Evolutionary conservation across 148 eudicot species (phyloP).

Genomic region (Arctostaphylos glauca): DNA sequence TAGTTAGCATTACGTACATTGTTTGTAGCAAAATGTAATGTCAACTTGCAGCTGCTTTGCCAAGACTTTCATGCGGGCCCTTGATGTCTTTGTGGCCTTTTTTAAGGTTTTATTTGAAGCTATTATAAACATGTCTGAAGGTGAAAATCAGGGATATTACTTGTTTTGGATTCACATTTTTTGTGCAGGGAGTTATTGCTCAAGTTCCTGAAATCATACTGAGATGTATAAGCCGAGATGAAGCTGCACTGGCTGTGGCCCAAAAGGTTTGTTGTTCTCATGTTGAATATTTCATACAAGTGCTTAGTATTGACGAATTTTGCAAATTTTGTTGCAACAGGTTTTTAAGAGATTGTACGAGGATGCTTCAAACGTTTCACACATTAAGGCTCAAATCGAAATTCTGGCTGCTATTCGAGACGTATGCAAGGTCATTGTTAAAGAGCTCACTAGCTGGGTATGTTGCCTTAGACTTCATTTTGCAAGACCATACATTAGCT

Average conservation of each 20-base stretch:
- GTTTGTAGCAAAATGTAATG: not conserved
- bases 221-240: slow-evolving; percentile 73
- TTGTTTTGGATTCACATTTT: slow-evolving; percentile 2
- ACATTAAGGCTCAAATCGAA: slow-evolving; percentile 66
- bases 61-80: not conserved
- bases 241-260: slow-evolving; percentile 80
- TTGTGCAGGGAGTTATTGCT: slow-evolving; percentile 28
- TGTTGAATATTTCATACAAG: not conserved
- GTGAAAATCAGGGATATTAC: not conserved
- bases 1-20: not conserved
- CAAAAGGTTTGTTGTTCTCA: slow-evolving; percentile 48
- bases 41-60: not conserved
- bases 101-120: not conserved
- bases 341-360: slow-evolving; percentile 73
- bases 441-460: slow-evolving; percentile 87
- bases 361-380: slow-evolving; percentile 51
- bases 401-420: slow-evolving; percentile 73
- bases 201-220: slow-evolving; percentile 60
- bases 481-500: not conserved
- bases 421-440: slow-evolving; percentile 73
- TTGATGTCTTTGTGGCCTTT: slow-evolving; percentile 1
- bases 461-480: not conserved
- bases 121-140: not conserved
- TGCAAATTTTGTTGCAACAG: slow-evolving; percentile 26
- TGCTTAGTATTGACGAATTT: not conserved